Evolutionary conservation across 2,329 filamentous ascomycete species (phyloP).

Genomic region (Aplosporella prunicola): DNA sequence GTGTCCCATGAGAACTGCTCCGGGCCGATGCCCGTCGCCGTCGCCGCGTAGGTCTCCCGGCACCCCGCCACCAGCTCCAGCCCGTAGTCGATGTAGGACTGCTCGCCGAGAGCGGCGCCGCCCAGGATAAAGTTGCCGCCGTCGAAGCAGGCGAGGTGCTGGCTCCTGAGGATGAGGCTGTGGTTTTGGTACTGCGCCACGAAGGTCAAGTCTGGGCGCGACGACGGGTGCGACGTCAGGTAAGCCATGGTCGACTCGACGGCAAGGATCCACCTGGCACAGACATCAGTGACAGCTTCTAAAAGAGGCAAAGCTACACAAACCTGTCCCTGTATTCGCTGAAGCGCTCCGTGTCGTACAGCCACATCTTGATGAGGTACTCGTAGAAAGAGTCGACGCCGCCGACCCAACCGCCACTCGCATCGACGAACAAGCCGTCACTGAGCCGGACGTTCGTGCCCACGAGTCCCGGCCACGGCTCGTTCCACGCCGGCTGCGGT

Average conservation of each 20-base stretch:
- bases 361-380: slow-evolving; percentile 84
- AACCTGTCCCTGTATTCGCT: slow-evolving; percentile 53
- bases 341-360: slow-evolving; percentile 63
- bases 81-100: slow-evolving; percentile 65
- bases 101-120: slow-evolving; percentile 56
- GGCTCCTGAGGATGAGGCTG: slow-evolving; percentile 27
- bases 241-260: slow-evolving; percentile 66
- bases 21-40: slow-evolving; percentile 65
- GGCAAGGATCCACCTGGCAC: slow-evolving; percentile 54
- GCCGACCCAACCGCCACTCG: slow-evolving; percentile 64
- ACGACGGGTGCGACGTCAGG: slow-evolving; percentile 57
- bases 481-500: slow-evolving; percentile 51
- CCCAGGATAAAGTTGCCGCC: slow-evolving; percentile 81
- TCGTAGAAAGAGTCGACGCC: slow-evolving; percentile 78
- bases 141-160: slow-evolving; percentile 65
- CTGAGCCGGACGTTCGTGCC: slow-evolving; percentile 57
- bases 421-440: slow-evolving; percentile 58
- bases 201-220: slow-evolving; percentile 63
- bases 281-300: neutral
- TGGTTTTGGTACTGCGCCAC: slow-evolving; percentile 48
- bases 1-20: slow-evolving; percentile 43
- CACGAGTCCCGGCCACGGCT: slow-evolving; percentile 70
- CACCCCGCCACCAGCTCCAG: slow-evolving; percentile 63
- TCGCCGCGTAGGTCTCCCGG: slow-evolving; percentile 61
- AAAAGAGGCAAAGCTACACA: neutral